phyloP scores from a whole-genome alignment of 202 grass and related monocot genomes.

The Schoenoplectus tabernaemontani region DNA sequence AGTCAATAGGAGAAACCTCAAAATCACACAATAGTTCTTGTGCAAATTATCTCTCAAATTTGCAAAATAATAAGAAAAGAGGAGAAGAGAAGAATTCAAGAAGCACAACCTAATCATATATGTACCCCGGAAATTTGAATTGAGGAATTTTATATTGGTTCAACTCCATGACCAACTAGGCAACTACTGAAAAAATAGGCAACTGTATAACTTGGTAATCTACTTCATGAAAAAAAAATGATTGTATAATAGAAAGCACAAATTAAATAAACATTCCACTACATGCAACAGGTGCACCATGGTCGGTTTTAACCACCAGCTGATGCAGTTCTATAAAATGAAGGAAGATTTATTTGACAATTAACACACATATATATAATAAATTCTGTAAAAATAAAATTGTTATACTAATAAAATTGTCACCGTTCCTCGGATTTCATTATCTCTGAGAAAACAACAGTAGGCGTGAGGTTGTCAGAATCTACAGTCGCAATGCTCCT shows the following conservation, averaged over 20 bases:
- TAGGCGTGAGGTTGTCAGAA: constrained; percentile 34
- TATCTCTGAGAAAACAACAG: constrained; percentile 53
- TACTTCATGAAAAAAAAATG: not conserved
- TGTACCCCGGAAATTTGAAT: not conserved
- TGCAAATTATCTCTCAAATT: not conserved
- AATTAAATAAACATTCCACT: not conserved
- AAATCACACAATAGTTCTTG: not conserved
- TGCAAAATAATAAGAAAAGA: not conserved
- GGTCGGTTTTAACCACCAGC: not conserved
- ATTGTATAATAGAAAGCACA: not conserved
- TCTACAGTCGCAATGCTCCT: constrained; percentile 32
- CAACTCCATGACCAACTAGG: not conserved
- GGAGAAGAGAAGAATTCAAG: not conserved
- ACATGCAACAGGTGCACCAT: not conserved
- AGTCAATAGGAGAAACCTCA: not conserved
- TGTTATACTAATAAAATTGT: constrained; percentile 9
- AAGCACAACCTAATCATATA: not conserved
- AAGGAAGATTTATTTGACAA: not conserved
- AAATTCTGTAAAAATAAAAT: not conserved
- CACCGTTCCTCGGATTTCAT: constrained; percentile 52
- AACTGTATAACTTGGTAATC: not conserved
- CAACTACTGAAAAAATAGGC: not conserved
- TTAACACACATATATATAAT: not conserved
- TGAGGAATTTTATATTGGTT: not conserved
- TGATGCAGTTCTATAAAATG: not conserved